These are phyloP conservation scores for Thymus mandschuricus DNA, from an alignment of 257 asterid species.

Conservation along the genomic window DNA sequence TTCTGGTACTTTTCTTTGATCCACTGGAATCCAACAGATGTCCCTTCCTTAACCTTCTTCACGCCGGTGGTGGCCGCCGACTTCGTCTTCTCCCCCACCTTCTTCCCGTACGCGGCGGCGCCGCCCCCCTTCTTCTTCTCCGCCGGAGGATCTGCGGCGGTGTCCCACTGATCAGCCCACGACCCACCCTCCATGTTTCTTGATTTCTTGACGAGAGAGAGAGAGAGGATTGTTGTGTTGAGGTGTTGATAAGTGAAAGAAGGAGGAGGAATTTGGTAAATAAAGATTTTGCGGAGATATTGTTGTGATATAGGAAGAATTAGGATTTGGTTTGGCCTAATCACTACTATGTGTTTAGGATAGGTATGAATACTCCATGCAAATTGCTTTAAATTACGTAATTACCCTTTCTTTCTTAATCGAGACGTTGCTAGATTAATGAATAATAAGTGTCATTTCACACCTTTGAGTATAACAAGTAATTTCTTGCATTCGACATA, in stretches of 20 bases:
- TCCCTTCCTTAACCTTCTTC: conserved; percentile 76
- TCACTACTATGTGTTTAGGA: not conserved
- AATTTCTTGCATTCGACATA: no score
- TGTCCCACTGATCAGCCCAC: conserved; percentile 96
- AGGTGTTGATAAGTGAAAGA: conserved; percentile 1
- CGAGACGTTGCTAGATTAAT: not conserved
- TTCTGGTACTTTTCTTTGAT: conserved; percentile 76
- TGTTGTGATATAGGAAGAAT: not conserved
- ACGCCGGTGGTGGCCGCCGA: conserved; percentile 69
- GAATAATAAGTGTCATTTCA: no score
- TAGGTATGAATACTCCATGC: not conserved
- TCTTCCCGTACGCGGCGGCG: conserved; percentile 50
- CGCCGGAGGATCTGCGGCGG: conserved; percentile 45
- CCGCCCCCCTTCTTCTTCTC: conserved; percentile 44
- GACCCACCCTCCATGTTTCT: conserved; percentile 44
- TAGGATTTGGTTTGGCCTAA: conserved; percentile 6
- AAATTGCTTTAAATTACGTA: not conserved
- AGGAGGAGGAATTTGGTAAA: conserved; percentile 13
- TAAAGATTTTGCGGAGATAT: conserved; percentile 32
- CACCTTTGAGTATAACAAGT: no score
- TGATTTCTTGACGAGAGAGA: not conserved
- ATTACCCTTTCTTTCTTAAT: not conserved
- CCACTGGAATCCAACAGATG: conserved; percentile 67
- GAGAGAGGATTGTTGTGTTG: not conserved
- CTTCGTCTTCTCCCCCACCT: conserved; percentile 71